Base-by-base conservation (phyloP, 2,329 filamentous ascomycete genomes). In the Fusarium lateritium region DNA sequence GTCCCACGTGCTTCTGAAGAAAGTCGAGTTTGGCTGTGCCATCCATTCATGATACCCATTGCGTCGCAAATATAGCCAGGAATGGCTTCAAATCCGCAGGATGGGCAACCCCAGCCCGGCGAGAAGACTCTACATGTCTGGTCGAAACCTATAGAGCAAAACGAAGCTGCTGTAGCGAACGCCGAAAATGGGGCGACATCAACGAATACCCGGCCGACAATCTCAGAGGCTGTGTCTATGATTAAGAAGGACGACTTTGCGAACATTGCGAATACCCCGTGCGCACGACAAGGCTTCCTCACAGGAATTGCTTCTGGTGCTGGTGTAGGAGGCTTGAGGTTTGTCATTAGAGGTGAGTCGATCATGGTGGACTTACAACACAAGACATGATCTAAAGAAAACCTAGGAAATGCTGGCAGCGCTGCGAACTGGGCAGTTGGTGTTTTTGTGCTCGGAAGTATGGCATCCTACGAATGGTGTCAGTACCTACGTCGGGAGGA, bases 401-500 rank as follows among this genome's bases (percentile, higher is more conserved):
- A 9, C 40, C 6, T n/a, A 80, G 79, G 78, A 31, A 79, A 77
- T 36, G 72, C 75, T 4, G 53, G 69, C 22, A 78, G 87, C 74
- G 89, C 92, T 2, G 90, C 91, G 36, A 97, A 97, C 75, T 97
- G 93, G 92, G 94, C 94, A 0, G 94, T 96, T 7, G 92, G 90
- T 8, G 85, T 89, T 36, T 97, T 96, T 78, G 84, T 91, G 24
- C 77, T 91, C 21, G 87, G 87, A 8, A 90, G 92, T n/a, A 83
- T 92, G 46, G 85, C 86, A 31, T 91, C 91, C 51, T 96, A 94
- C 80, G 93, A 98, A 80, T 94, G 92, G 75, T 98, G 95, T 81
- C 90, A 94, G 75, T 90, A 90, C 71, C 86, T 88, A 65, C 86
- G 94, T 62, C 84, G 88, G 47, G 85, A 91, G 64, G 95, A 98